Conservation (phyloP, 192 early-diverging fungal species). For the Entophlyctis luteolus region DNA sequence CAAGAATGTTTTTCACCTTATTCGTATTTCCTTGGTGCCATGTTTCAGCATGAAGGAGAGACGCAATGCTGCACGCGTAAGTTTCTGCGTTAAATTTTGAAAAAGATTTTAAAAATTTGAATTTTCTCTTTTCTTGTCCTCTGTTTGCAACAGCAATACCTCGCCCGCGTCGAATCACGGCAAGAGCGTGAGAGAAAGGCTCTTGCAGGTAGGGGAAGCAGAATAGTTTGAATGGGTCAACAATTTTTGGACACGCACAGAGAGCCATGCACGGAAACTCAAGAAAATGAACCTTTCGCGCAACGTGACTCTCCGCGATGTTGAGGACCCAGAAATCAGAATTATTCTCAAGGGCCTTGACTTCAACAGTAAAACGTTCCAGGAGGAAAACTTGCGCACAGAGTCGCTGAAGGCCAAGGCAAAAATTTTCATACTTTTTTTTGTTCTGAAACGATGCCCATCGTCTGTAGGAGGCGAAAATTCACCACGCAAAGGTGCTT, state of each 20-base stretch:
- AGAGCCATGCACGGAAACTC: slow-evolving; percentile 1
- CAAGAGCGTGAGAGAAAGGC: slow-evolving; percentile 12
- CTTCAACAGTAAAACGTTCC: slow-evolving; percentile 24
- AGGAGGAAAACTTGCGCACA: slow-evolving; percentile 13
- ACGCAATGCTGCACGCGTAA: slow-evolving; percentile 19
- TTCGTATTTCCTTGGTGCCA: too few relatives aligned
- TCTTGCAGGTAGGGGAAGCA: slow-evolving; percentile 3
- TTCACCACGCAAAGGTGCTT: background rate
- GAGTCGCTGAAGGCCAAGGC: slow-evolving; percentile 12
- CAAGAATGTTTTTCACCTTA: too few relatives aligned
- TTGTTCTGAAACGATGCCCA: background rate
- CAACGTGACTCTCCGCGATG: slow-evolving; percentile 10
- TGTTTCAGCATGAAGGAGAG: slow-evolving; percentile 24
- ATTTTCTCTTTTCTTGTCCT: background rate
- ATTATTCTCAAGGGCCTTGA: slow-evolving; percentile 13
- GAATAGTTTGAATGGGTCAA: background rate
- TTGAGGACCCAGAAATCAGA: slow-evolving; percentile 22
- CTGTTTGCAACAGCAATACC: background rate
- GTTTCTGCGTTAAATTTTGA: too few relatives aligned
- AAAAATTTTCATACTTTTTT: background rate
- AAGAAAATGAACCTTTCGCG: slow-evolving; percentile 2
- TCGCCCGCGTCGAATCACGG: background rate
- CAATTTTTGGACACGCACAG: background rate
- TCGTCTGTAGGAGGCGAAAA: background rate
- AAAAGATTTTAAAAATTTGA: background rate